Evolutionary conservation across 306 rosid species (phyloP).

Genomic region (Heteromeles arbutifolia): DNA sequence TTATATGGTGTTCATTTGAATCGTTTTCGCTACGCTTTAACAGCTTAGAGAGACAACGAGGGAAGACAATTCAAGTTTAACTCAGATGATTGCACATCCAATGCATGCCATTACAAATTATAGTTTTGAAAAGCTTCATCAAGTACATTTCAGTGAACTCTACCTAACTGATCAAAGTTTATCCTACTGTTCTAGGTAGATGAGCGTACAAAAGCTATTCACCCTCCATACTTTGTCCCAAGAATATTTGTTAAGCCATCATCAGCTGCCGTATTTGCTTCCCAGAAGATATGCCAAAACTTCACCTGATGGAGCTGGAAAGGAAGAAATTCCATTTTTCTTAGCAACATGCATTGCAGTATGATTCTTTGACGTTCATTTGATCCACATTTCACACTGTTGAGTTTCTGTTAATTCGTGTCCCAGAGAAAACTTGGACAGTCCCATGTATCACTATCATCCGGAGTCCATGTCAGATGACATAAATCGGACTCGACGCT

Average conservation of each 20-base stretch:
- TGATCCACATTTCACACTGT: not conserved
- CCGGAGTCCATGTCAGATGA: slow-evolving; percentile 19
- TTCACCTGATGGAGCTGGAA: not conserved
- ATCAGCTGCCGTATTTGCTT: not conserved
- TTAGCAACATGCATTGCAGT: not conserved
- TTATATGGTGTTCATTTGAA: no score
- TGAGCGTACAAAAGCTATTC: not conserved
- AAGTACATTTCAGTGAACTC: no score
- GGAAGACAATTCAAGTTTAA: no score
- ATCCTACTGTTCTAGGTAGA: no score
- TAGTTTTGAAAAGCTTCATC: not conserved
- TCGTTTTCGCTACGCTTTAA: no score
- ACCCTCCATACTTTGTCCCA: not conserved
- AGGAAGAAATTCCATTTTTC: not conserved
- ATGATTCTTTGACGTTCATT: no score
- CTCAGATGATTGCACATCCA: not conserved
- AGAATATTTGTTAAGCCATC: not conserved
- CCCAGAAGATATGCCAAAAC: not conserved
- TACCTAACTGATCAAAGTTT: not conserved
- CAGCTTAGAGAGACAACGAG: not conserved
- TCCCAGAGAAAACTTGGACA: slow-evolving; percentile 51
- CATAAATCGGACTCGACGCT: slow-evolving; percentile 17
- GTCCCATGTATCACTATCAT: slow-evolving; percentile 38
- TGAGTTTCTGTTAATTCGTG: slow-evolving; percentile 17
- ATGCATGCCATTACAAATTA: not conserved